Evolutionary conservation across 257 asterid genomes (phyloP), one percentile per base, ranked within the genome.

Genomic region (Salvia miltiorrhiza): DNA sequence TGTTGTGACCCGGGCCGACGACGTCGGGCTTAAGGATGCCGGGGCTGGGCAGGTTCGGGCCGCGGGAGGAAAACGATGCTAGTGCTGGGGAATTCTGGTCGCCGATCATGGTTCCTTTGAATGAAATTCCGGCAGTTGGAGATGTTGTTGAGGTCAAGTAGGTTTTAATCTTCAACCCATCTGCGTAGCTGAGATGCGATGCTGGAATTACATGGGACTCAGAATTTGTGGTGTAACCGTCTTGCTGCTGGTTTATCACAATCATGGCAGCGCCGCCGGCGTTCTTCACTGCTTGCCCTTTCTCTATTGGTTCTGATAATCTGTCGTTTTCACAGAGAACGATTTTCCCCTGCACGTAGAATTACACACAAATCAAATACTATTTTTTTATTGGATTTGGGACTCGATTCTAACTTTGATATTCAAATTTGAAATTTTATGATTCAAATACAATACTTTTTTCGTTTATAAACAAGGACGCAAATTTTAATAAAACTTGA

Each of bases 181-280:
- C 82, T 0, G 39, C 67, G 23, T 73, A 74, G 68, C 78, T 73
- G 28, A 80, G 71, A 41, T 77, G 74, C 0, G 73, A 21, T 0
- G 82, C 78, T 0, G 85, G 85, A 35, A 81, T 54, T 7, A 74
- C 76, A 26, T 81, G 76, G 3, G 73, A 23, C 0, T 11, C 58
- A 1, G 76, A 50, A 0, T 0, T 0, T 1, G 72, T 41, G 9
- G 74, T 70, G 73, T 60, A 44, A 39, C 78, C 85, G 4, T 73
- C 43, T 0, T 2, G n/a, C 41, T 28, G 43, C 5, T 17, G 35
- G 65, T 81, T 77, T 41, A 77, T 17, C n/a, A 81, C 40, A 4
- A 81, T 77, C 82, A 81, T 70, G 66, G 76, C 82, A 11, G 80
- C 80, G 16, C 73, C 82, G 17, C 85, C 78, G 3, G 76, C 80